Conservation (phyloP, 495 filamentous ascomycete species). For the Neurospora sp. region DNA sequence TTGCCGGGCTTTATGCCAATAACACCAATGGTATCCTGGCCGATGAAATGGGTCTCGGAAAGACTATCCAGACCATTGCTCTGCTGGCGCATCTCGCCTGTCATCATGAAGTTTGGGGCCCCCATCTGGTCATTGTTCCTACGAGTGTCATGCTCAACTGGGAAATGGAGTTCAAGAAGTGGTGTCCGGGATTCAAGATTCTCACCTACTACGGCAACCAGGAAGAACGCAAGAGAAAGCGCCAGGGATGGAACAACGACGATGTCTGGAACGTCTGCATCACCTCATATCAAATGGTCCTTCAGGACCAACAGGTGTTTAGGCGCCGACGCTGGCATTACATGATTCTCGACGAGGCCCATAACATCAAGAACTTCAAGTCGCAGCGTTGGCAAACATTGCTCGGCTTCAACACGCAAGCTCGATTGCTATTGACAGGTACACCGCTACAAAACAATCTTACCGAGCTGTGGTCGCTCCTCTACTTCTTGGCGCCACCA, state of each 20-base stretch:
- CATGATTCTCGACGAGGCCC: constrained; percentile 96
- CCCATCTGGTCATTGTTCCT: constrained; percentile 91
- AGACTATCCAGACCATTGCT: constrained; percentile 97
- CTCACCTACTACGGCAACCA: constrained; percentile 91
- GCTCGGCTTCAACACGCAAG: constrained; percentile 79
- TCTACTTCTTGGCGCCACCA: constrained; percentile 92
- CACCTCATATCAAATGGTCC: constrained; percentile 91
- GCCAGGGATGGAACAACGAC: constrained; percentile 81
- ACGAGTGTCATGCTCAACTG: constrained; percentile 99
- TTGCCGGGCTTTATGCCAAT: constrained; percentile 83
- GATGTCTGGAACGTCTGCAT: constrained; percentile 94
- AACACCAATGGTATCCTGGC: constrained; percentile 96
- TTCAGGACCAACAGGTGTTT: constrained; percentile 88
- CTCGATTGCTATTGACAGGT: constrained; percentile 82
- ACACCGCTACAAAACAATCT: constrained; percentile 97
- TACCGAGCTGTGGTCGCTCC: constrained; percentile 90
- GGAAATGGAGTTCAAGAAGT: constrained; percentile 99
- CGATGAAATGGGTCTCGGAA: constrained; percentile 98
- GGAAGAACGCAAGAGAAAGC: constrained; percentile 84
- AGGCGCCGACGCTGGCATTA: constrained; percentile 94
- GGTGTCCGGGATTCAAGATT: constrained; percentile 96
- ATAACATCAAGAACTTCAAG: constrained; percentile 99
- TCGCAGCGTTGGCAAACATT: constrained; percentile 94
- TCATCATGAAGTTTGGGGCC: constrained; percentile 86
- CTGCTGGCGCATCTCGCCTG: constrained; percentile 89